phyloP scores from a whole-genome alignment of 1,139 yeast genomes.

The Magnusiomyces suaveolens region DNA sequence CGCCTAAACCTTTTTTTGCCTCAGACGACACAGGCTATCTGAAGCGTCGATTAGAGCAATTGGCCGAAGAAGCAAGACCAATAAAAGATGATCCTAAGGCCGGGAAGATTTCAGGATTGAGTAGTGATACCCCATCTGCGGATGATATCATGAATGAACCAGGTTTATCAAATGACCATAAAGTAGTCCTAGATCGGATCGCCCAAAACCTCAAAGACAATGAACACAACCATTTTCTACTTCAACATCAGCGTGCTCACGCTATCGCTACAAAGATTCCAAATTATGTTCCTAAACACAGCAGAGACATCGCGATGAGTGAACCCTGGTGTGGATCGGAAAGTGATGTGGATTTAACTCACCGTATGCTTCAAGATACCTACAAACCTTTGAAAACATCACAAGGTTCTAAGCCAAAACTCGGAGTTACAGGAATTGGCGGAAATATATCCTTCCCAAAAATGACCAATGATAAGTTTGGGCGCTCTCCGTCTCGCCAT shows the following conservation, averaged over 20 bases:
- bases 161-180: not conserved
- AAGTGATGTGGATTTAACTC: conserved; percentile 39
- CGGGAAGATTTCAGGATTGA: conserved; percentile 13
- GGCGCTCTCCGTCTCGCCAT: conserved; percentile 13
- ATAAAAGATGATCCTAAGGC: conserved; percentile 30
- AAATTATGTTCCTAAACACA: conserved; percentile 40
- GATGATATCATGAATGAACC: too few species aligned
- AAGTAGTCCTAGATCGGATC: conserved; percentile 21
- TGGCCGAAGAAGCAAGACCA: conserved; percentile 37
- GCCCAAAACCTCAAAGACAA: conserved; percentile 16
- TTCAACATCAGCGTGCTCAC: conserved; percentile 34
- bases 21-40: conserved; percentile 30
- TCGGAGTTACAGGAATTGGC: not conserved
- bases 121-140: too few species aligned
- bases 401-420: not conserved
- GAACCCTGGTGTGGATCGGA: conserved; percentile 69
- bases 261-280: conserved; percentile 36
- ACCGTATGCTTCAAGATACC: conserved; percentile 57
- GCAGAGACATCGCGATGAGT: conserved; percentile 45
- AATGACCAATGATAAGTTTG: conserved; percentile 10
- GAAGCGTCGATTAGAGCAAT: conserved; percentile 33
- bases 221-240: conserved; percentile 18
- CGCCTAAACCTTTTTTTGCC: not conserved
- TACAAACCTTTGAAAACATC: conserved; percentile 39
- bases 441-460: conserved; percentile 6